Conservation (phyloP, 106 monocot genomes). For the Agapanthus africanus region DNA sequence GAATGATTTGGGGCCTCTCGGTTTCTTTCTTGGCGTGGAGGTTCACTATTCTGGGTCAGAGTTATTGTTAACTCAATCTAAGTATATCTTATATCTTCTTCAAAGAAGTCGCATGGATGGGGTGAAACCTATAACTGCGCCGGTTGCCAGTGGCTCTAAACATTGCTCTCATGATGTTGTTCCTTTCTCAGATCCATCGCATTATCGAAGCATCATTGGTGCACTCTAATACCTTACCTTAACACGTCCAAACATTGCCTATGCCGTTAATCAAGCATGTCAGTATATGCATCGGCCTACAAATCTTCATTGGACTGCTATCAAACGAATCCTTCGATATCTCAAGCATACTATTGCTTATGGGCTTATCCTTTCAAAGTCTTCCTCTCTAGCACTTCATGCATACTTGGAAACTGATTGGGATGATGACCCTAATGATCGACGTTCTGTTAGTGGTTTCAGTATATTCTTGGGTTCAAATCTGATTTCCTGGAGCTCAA, state of each 20-base stretch:
- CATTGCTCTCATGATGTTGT: not conserved
- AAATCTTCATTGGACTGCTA: not conserved
- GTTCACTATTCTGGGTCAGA: not conserved
- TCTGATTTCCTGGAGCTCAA: slow-evolving; percentile 8
- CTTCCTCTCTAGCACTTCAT: too few species aligned
- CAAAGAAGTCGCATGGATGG: not conserved
- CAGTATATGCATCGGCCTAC: slow-evolving; percentile 2
- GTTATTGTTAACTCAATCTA: not conserved
- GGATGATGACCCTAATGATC: not conserved
- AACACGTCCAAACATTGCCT: not conserved
- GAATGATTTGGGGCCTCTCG: not conserved
- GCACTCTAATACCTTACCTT: not conserved
- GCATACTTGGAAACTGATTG: not conserved
- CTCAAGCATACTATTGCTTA: not conserved
- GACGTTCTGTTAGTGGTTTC: not conserved
- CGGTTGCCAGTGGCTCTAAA: too few species aligned
- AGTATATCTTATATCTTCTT: not conserved
- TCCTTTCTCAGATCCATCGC: not conserved
- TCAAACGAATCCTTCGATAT: slow-evolving; percentile 1
- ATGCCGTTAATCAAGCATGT: not conserved
- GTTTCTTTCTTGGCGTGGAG: not conserved
- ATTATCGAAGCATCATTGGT: slow-evolving; percentile 1
- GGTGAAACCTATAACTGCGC: not conserved
- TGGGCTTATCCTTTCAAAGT: not conserved
- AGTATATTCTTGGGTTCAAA: not conserved